These are phyloP conservation scores for Hansenula sp. DNA, from an alignment of 1,139 yeast genomes.

Conservation along the genomic window DNA sequence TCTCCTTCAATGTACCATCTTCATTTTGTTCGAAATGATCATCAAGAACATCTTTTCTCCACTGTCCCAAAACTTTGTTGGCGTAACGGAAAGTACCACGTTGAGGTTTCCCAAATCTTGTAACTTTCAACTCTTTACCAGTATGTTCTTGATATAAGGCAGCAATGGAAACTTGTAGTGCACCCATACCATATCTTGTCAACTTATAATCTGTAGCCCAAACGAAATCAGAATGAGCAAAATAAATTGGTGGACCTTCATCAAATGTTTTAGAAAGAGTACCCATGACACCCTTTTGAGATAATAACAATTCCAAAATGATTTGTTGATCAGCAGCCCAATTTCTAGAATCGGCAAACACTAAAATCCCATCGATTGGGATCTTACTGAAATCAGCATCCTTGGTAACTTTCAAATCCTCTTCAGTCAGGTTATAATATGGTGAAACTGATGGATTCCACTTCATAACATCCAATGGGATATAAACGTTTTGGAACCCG, in stretches of 20 bases:
- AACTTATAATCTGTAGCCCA: conserved; percentile 85
- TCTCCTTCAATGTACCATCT: conserved; percentile 5
- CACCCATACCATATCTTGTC: conserved; percentile 88
- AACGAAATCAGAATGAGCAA: conserved; percentile 84
- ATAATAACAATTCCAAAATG: conserved; percentile 69
- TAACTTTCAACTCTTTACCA: conserved; percentile 71
- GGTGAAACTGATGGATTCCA: conserved; percentile 88
- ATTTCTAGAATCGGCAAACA: conserved; percentile 79
- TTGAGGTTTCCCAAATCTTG: conserved; percentile 83
- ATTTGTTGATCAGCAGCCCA: conserved; percentile 93
- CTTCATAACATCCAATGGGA: conserved; percentile 75
- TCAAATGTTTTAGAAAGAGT: conserved; percentile 64
- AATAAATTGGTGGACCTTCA: conserved; percentile 78
- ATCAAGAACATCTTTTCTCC: conserved; percentile 78
- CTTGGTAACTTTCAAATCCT: conserved; percentile 52
- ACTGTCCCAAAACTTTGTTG: conserved; percentile 64
- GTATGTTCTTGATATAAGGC: conserved; percentile 80
- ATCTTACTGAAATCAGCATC: conserved; percentile 64
- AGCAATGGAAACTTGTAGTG: conserved; percentile 78
- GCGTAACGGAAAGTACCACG: conserved; percentile 80
- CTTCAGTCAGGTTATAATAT: conserved; percentile 70
- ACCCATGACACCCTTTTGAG: conserved; percentile 80
- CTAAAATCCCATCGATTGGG: conserved; percentile 66
- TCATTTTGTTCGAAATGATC: conserved; percentile 57
- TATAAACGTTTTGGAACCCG: conserved; percentile 72